phyloP scores from a whole-genome alignment of 352 stramenopile species.

The Phytophthora fragariaefolia region DNA sequence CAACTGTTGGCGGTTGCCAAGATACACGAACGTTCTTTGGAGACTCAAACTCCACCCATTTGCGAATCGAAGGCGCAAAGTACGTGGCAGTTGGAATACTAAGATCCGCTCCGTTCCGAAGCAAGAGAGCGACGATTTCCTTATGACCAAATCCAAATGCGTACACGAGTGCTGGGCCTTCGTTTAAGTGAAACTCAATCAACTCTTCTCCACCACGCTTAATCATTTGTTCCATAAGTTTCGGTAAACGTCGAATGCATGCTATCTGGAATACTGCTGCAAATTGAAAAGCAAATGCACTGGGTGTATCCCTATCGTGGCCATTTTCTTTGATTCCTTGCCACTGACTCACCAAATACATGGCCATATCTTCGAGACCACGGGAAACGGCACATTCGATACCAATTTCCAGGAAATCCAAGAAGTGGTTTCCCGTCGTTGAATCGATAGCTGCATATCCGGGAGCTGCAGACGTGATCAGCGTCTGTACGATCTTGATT shows the following conservation, averaged over 20 bases:
- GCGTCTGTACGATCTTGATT: slow-evolving; percentile 49
- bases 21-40: slow-evolving; percentile 34
- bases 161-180: slow-evolving; percentile 63
- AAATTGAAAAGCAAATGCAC: slow-evolving; percentile 75
- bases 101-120: slow-evolving; percentile 53
- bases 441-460: slow-evolving; percentile 18
- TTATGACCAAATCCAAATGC: slow-evolving; percentile 68
- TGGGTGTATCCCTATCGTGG: slow-evolving; percentile 31
- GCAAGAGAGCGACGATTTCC: slow-evolving; percentile 40
- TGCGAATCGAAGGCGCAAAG: slow-evolving; percentile 60
- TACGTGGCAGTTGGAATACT: slow-evolving; percentile 56
- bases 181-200: slow-evolving; percentile 65
- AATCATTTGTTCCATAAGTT: slow-evolving; percentile 61
- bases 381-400: slow-evolving; percentile 63
- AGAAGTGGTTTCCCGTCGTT: slow-evolving; percentile 45
- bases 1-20: slow-evolving; percentile 16
- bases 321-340: slow-evolving; percentile 52
- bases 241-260: slow-evolving; percentile 56
- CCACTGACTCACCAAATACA: slow-evolving; percentile 62
- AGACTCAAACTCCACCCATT: slow-evolving; percentile 68
- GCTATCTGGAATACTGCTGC: slow-evolving; percentile 65
- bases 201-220: slow-evolving; percentile 59
- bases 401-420: slow-evolving; percentile 65
- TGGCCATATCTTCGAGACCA: slow-evolving; percentile 71
- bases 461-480: slow-evolving; percentile 35